Percentiles rank a stretch among this genome's conserved stretches.
These are phyloP conservation scores for Penicillium capsulatum DNA, from an alignment of 2,329 filamentous ascomycete species.

Conservation along the genomic window DNA sequence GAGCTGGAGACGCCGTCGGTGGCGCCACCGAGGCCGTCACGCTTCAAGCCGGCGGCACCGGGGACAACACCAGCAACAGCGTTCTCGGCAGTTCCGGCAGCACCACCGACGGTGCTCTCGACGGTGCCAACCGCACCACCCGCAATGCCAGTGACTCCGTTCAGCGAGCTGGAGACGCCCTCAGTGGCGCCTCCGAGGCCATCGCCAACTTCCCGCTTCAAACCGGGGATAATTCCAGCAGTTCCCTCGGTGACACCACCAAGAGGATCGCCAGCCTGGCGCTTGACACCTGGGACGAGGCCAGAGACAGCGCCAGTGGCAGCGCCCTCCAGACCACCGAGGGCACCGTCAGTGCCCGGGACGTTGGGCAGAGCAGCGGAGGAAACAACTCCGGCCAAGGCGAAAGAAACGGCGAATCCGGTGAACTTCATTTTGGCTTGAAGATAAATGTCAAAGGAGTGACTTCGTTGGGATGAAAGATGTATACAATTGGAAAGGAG, in stretches of 20 bases:
- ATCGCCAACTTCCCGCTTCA: constrained; percentile 9
- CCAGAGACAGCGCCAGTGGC: constrained; percentile 2
- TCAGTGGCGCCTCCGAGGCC: constrained; percentile 3
- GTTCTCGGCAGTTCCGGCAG: constrained; percentile 11
- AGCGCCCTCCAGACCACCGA: constrained; percentile 7
- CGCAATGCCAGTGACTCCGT: constrained; percentile 12
- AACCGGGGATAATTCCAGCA: neutral
- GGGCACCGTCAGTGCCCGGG: constrained; percentile 2
- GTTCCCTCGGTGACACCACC: too few species aligned
- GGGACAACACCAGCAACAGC: constrained; percentile 2
- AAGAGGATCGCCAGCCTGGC: too few species aligned
- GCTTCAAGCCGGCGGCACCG: constrained; percentile 2
- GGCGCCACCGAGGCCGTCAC: too few species aligned
- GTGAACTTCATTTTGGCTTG: constrained; percentile 36
- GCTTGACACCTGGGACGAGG: too few species aligned
- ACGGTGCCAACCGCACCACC: constrained; percentile 16
- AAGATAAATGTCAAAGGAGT: constrained; percentile 19
- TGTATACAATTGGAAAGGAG: constrained; percentile 5
- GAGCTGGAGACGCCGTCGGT: too few species aligned
- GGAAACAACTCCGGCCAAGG: constrained; percentile 28
- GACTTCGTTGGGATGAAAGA: constrained; percentile 12
- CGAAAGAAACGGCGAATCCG: constrained; percentile 31
- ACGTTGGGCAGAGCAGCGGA: constrained; percentile 28
- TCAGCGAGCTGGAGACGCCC: constrained; percentile 9
- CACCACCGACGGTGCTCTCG: constrained; percentile 12